phyloP scores from a whole-genome alignment of 768 basidiomycete species.

The Xerocomellus intermedius region DNA sequence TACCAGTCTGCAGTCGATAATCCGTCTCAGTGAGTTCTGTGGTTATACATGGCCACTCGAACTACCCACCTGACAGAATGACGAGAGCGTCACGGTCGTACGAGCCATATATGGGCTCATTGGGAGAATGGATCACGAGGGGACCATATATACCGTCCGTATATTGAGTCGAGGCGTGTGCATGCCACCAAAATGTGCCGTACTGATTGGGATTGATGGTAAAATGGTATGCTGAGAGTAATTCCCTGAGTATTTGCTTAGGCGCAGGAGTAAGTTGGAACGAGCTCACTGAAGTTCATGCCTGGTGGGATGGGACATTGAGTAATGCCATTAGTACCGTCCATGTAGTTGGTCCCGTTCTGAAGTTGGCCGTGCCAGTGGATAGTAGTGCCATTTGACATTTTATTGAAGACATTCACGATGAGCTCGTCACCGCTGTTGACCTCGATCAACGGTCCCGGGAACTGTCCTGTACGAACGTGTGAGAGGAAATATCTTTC shows the following conservation, averaged over 20 bases:
- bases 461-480: constrained; percentile 30
- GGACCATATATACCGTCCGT: constrained; percentile 52
- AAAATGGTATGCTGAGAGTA: constrained; percentile 34
- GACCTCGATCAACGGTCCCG: constrained; percentile 35
- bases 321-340: constrained; percentile 46
- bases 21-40: neutral
- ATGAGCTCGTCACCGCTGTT: constrained; percentile 35
- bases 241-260: neutral
- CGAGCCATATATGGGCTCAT: constrained; percentile 28
- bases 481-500: neutral
- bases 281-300: constrained; percentile 35
- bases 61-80: constrained; percentile 33
- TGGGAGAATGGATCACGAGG: constrained; percentile 44
- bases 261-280: neutral
- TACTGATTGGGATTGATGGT: constrained; percentile 40
- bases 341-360: constrained; percentile 48
- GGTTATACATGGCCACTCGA: neutral
- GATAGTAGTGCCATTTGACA: constrained; percentile 33
- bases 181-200: constrained; percentile 54
- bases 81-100: constrained; percentile 43
- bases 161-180: constrained; percentile 37
- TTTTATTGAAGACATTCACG: constrained; percentile 35
- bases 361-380: constrained; percentile 40
- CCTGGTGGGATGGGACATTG: constrained; percentile 57
- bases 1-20: constrained; percentile 31